Evolutionary conservation across 305 asterid genomes (phyloP).

Genomic region (Fraxinus angustifolia): DNA sequence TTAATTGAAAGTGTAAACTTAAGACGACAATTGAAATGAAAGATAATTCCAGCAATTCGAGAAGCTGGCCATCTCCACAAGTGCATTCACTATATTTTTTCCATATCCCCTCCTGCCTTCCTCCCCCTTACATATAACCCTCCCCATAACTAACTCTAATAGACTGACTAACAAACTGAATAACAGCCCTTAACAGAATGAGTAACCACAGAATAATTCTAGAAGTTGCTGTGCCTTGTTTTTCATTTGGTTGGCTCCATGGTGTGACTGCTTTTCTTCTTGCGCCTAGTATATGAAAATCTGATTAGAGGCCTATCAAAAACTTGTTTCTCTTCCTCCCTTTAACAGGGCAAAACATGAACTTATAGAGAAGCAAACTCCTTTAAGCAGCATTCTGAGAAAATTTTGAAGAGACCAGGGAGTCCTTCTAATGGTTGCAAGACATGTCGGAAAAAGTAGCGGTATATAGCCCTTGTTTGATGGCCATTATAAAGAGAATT

Average conservation of each 20-base stretch:
- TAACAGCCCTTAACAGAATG: neutral
- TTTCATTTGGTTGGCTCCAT: neutral
- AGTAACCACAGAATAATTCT: neutral
- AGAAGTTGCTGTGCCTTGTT: neutral
- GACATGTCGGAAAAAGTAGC: neutral
- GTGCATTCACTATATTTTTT: neutral
- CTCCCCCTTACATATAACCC: neutral
- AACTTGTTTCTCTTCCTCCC: neutral
- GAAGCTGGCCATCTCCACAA: neutral
- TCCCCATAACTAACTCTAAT: neutral
- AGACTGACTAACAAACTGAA: neutral
- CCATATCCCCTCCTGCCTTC: neutral
- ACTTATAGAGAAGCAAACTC: neutral
- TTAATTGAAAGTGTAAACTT: neutral
- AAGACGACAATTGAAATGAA: neutral
- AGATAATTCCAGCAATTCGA: neutral
- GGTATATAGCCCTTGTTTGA: neutral
- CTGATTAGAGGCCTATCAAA: neutral
- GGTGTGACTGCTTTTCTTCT: neutral
- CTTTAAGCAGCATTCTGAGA: neutral
- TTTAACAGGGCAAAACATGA: neutral
- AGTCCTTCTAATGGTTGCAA: neutral
- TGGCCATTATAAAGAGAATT: neutral
- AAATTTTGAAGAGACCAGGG: neutral
- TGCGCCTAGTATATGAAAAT: neutral